Conservation (phyloP, 148 eudicot species). For the Silene uniflora region DNA sequence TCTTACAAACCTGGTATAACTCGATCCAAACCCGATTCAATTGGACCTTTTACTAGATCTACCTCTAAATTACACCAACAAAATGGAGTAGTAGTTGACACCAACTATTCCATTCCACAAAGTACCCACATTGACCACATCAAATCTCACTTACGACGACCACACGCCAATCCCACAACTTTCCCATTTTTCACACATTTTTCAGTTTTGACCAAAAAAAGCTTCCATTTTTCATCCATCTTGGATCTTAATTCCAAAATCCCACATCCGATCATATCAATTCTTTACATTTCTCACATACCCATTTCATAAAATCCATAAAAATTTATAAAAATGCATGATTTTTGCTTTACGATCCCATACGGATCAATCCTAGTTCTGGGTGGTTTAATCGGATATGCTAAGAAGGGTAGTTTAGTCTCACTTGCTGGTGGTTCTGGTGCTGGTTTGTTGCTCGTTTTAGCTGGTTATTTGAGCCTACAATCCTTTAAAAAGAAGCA, state of each 20-base stretch:
- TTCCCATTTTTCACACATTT: slow-evolving; percentile 1
- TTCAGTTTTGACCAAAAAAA: not conserved
- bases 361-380: slow-evolving; percentile 61
- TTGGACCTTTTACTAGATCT: too few relatives aligned
- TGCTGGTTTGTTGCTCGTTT: slow-evolving; percentile 66
- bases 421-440: slow-evolving; percentile 87
- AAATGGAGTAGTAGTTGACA: not conserved
- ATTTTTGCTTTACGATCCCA: slow-evolving; percentile 98
- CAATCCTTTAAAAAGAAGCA: slow-evolving; percentile 59
- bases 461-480: slow-evolving; percentile 86
- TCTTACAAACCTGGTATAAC: too few relatives aligned
- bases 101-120: not conserved
- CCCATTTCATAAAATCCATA: slow-evolving; percentile 29
- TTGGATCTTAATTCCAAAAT: not conserved
- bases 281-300: not conserved
- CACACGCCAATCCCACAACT: slow-evolving; percentile 27
- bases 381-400: slow-evolving; percentile 79
- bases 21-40: too few relatives aligned
- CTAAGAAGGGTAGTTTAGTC: slow-evolving; percentile 69
- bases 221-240: slow-evolving; percentile 1
- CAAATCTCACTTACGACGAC: slow-evolving; percentile 4
- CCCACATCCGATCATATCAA: slow-evolving; percentile 21
- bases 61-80: too few relatives aligned
- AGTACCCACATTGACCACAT: slow-evolving; percentile 7
- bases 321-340: slow-evolving; percentile 64